phyloP scores from a whole-genome alignment of 768 basidiomycete genomes.

The Phlebiopsis flavidoalba region DNA sequence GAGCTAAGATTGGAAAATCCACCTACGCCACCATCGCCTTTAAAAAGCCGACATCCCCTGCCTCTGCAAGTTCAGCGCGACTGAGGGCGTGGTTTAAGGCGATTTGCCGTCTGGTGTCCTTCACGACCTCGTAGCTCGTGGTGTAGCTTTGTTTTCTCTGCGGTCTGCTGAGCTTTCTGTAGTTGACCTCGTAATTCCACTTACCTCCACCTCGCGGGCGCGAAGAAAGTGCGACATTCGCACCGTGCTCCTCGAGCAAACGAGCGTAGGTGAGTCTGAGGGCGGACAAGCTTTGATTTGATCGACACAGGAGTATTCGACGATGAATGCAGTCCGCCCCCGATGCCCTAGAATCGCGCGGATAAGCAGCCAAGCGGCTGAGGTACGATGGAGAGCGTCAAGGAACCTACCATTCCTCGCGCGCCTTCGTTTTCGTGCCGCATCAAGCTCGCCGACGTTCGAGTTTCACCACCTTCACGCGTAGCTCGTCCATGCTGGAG shows the following conservation, averaged over 20 bases:
- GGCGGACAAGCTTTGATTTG: slow-evolving; percentile 51
- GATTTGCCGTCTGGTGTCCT: slow-evolving; percentile 33
- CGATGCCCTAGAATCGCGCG: slow-evolving; percentile 30
- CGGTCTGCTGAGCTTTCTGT: slow-evolving; percentile 30
- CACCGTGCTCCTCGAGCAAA: slow-evolving; percentile 64
- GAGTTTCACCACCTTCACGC: slow-evolving; percentile 48
- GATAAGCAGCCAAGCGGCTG: not conserved
- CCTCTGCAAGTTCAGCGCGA: slow-evolving; percentile 40
- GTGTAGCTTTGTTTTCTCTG: slow-evolving; percentile 31
- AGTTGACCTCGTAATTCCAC: slow-evolving; percentile 31
- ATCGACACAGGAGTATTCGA: slow-evolving; percentile 45
- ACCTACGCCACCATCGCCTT: slow-evolving; percentile 63
- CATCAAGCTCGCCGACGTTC: slow-evolving; percentile 32
- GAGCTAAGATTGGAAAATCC: not conserved
- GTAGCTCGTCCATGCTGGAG: slow-evolving; percentile 43
- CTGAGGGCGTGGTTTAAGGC: no score
- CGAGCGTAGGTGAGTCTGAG: slow-evolving; percentile 60
- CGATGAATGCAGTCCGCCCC: slow-evolving; percentile 27
- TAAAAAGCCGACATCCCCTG: slow-evolving; percentile 63
- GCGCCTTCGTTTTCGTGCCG: slow-evolving; percentile 32
- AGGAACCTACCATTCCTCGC: slow-evolving; percentile 49
- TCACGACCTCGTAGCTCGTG: slow-evolving; percentile 32
- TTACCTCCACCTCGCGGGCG: slow-evolving; percentile 49
- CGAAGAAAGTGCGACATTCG: slow-evolving; percentile 47
- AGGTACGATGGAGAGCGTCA: not conserved